Percentiles rank a stretch among this genome's conserved stretches.
phyloP scores from a whole-genome alignment of 2,329 filamentous ascomycete species.

The Teratosphaeria zuluensis region DNA sequence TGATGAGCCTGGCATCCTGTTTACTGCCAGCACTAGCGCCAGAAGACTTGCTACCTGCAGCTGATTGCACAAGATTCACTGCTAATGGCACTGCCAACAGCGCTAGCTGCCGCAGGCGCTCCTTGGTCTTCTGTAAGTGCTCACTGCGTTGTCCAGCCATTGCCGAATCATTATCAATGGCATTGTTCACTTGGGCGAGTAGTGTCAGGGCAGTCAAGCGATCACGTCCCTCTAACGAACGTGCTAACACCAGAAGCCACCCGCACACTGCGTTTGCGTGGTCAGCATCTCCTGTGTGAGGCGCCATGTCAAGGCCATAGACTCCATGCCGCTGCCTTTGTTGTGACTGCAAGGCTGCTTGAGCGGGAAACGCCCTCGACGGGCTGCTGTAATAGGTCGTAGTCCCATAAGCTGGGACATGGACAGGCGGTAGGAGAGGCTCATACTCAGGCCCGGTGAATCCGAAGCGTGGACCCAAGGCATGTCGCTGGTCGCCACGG shows the following conservation, averaged over 20 bases:
- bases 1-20: conserved; percentile 40
- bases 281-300: conserved; percentile 25
- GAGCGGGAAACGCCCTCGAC: conserved; percentile 35
- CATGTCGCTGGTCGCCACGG: conserved; percentile 14
- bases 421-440: conserved; percentile 24
- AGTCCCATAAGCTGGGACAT: conserved; percentile 32
- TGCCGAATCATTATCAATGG: conserved; percentile 25
- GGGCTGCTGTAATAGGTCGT: conserved; percentile 21
- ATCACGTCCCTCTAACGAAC: conserved; percentile 31
- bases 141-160: conserved; percentile 25
- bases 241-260: conserved; percentile 38
- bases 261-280: conserved; percentile 38
- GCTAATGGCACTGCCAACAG: conserved; percentile 38
- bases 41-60: conserved; percentile 11
- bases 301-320: conserved; percentile 4
- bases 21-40: conserved; percentile 10
- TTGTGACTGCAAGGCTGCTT: conserved; percentile 25
- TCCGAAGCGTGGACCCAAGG: conserved; percentile 17
- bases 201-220: conserved; percentile 35
- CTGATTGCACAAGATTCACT: conserved; percentile 38
- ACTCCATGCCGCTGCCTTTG: conserved; percentile 6
- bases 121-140: conserved; percentile 23
- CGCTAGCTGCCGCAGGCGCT: conserved; percentile 33
- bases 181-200: conserved; percentile 26
- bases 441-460: conserved; percentile 12